These are phyloP conservation scores for Fusarium ambrosium DNA, from an alignment of 2,329 filamentous ascomycete genomes.

Conservation along the genomic window DNA sequence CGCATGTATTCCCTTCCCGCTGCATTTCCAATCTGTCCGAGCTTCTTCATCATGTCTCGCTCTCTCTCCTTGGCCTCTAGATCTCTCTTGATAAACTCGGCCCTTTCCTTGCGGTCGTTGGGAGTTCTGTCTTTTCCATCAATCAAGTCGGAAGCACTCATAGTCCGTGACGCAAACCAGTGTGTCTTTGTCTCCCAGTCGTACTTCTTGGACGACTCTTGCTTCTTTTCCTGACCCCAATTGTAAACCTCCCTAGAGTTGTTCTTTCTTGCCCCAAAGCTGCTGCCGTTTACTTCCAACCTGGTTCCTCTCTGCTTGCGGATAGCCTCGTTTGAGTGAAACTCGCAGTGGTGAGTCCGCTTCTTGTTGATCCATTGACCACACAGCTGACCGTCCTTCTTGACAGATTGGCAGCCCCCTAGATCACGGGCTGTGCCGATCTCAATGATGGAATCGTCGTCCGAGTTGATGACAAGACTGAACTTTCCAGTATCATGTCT, in stretches of 20 bases:
- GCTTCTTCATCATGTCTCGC: slow-evolving; percentile 76
- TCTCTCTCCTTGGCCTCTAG: slow-evolving; percentile 79
- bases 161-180: slow-evolving; percentile 65
- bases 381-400: slow-evolving; percentile 87
- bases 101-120: slow-evolving; percentile 70
- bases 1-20: slow-evolving; percentile 80
- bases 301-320: slow-evolving; percentile 75
- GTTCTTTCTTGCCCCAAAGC: slow-evolving; percentile 55
- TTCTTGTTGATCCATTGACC: slow-evolving; percentile 88
- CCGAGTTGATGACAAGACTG: slow-evolving; percentile 85
- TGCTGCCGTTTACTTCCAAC: slow-evolving; percentile 84
- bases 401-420: slow-evolving; percentile 87
- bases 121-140: slow-evolving; percentile 73
- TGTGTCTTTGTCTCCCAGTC: slow-evolving; percentile 71
- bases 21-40: slow-evolving; percentile 74
- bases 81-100: slow-evolving; percentile 75
- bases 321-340: slow-evolving; percentile 86
- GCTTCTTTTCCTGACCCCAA: slow-evolving; percentile 34
- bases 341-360: slow-evolving; percentile 93
- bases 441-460: slow-evolving; percentile 90
- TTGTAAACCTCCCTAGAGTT: slow-evolving; percentile 46
- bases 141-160: slow-evolving; percentile 72
- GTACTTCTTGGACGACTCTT: slow-evolving; percentile 55
- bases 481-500: slow-evolving; percentile 86
- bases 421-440: slow-evolving; percentile 88